Evolutionary conservation across 345 rosid species (phyloP).

Genomic region (Kandelia obovata): DNA sequence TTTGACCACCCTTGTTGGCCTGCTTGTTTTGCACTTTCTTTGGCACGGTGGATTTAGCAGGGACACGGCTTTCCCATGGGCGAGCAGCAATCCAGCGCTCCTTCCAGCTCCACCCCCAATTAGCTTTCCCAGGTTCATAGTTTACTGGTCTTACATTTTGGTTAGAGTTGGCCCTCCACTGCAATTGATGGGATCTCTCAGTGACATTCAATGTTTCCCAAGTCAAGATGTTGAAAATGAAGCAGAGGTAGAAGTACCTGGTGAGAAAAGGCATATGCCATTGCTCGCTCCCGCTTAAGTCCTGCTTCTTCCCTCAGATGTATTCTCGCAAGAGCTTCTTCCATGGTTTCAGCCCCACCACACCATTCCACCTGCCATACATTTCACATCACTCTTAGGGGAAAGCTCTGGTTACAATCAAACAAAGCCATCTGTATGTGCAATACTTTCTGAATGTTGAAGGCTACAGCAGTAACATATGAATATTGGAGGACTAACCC

Average conservation of each 20-base stretch:
- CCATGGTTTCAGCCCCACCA: conserved; percentile 74
- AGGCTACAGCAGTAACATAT: background rate
- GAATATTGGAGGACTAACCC: background rate
- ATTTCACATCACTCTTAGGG: conserved; percentile 2
- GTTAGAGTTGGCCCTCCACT: conserved; percentile 83
- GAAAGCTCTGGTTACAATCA: background rate
- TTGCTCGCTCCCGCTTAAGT: conserved; percentile 80
- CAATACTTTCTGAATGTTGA: no score
- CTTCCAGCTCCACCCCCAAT: conserved; percentile 99
- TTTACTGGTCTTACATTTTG: conserved; percentile 39
- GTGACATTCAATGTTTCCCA: conserved; percentile 3
- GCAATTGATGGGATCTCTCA: conserved; percentile 18
- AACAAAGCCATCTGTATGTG: no score
- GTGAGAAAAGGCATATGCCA: conserved; percentile 97
- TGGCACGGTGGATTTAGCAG: conserved; percentile 40
- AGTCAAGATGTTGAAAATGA: conserved; percentile 10
- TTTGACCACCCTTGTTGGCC: conserved; percentile 37
- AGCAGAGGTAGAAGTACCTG: conserved; percentile 47
- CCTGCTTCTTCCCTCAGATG: conserved; percentile 85
- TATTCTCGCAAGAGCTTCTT: conserved; percentile 64
- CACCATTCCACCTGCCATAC: conserved; percentile 84
- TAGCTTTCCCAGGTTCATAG: conserved; percentile 63
- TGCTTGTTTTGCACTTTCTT: conserved; percentile 48
- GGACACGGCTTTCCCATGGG: conserved; percentile 85
- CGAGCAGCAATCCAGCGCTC: conserved; percentile 91